Evolutionary conservation across 345 rosid species (phyloP).

Genomic region (Gossypium turneri): DNA sequence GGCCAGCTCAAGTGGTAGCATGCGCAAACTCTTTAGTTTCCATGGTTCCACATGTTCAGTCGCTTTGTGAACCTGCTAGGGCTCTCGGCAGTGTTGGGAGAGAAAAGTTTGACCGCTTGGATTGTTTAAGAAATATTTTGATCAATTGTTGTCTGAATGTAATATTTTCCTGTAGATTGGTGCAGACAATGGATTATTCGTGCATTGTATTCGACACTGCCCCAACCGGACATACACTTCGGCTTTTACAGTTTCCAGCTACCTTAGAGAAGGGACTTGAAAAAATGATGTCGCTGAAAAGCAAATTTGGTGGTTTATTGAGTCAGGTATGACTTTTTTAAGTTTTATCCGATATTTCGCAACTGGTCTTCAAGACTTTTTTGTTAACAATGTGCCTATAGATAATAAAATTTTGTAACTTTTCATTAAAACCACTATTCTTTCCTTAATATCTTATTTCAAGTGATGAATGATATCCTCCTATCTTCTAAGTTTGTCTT

Average conservation of each 20-base stretch:
- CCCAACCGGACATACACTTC: slow-evolving; percentile 98
- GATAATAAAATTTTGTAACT: too few species aligned
- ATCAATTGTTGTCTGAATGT: not conserved
- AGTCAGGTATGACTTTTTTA: slow-evolving; percentile 60
- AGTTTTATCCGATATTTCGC: not conserved
- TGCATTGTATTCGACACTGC: slow-evolving; percentile 95
- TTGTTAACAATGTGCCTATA: not conserved
- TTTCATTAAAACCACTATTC: too few species aligned
- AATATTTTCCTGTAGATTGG: slow-evolving; percentile 53
- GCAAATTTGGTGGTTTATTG: slow-evolving; percentile 85
- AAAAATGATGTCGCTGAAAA: slow-evolving; percentile 86
- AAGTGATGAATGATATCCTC: too few species aligned
- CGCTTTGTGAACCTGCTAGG: too few species aligned
- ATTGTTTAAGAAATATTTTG: too few species aligned
- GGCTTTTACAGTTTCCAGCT: slow-evolving; percentile 87
- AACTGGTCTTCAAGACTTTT: not conserved
- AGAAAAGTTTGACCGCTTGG: too few species aligned
- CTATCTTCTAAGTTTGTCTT: not conserved
- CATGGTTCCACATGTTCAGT: not conserved
- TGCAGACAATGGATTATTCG: slow-evolving; percentile 97
- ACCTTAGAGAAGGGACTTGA: slow-evolving; percentile 93
- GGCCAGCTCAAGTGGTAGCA: too few species aligned
- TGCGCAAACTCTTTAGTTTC: not conserved
- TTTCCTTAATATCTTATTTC: too few species aligned
- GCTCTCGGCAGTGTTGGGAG: too few species aligned